Base-by-base conservation (phyloP, 768 basidiomycete species). In the Calocybe cyanea region DNA sequence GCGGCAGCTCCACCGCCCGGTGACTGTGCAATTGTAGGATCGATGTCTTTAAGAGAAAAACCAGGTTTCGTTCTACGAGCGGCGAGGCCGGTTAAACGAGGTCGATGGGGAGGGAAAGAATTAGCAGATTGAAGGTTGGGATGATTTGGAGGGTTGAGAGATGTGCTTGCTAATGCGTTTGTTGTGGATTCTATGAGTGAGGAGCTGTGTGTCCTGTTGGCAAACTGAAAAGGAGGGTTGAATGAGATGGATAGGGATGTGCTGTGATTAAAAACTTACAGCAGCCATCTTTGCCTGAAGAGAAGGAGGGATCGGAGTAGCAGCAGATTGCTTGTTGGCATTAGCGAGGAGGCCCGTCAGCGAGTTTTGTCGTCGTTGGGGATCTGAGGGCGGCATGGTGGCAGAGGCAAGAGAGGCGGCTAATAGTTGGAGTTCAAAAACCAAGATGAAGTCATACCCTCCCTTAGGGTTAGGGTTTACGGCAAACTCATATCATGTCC, bases 221-320 rank as follows among this genome's bases (percentile, higher is more conserved):
- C 51, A 52, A 55, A 60, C 56, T 59, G 21, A 41, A 23, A 21
- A 24, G 30, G 4, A 19, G 19, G 34, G 37, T 46, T 41, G 45
- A 13, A 32, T 45, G 39, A 38, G 2, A 25, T 41, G 53, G 45
- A 37, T 7, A 11, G 13, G 14, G n/a, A n/a, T n/a, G n/a, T n/a
- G n/a, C n/a, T n/a, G n/a, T n/a, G n/a, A n/a, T n/a, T n/a, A n/a
- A n/a, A n/a, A 42, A 57, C 65, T 56, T 61, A 94, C 92, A 21
- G 86, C 89, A 33, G 87, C 89, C 86, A 97, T 88, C 72, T 92
- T 96, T 51, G 89, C 91, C 61, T 93, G 92, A 36, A 98, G 76
- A 37, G 81, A 76, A 0, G 93, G 90, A 0, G 94, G 94, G 51
- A 98, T 88, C 38, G 87, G 85, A 0, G 85, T 85, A 15, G 77